Base-by-base conservation (phyloP, 768 basidiomycete genomes). In the Arthromyces matolae region DNA sequence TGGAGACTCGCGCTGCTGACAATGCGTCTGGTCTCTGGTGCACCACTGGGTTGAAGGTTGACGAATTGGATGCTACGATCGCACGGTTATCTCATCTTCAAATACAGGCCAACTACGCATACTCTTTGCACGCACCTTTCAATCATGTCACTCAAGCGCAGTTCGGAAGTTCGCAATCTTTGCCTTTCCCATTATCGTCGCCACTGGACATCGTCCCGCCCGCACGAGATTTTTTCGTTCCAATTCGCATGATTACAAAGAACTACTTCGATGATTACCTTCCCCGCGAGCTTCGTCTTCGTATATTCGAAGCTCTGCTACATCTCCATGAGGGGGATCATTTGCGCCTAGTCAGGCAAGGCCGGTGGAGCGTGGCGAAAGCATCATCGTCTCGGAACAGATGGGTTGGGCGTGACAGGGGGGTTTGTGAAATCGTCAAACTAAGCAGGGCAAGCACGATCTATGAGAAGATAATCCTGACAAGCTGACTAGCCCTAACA, bases 371-470 rank as follows among this genome's bases (percentile, higher is more conserved):
- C 9, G 72, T 73, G 22, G 66, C 68, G 12, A 82, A 73, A 51
- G 88, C 90, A 0, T 69, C 74, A 3, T 81, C 81, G 6, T 75
- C 76, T 2, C 80, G 73, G 58, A 74, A 76, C 45, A 79, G 78
- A 56, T 93, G 89, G 87, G 76, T 86, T 9, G 93, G 93, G 5
- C 73, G 75, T 50, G 80, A 86, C 43, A 81, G 75, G 54, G 93
- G 87, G 2, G 61, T 87, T 42, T 70, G 86, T 53, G 91, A 93
- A 63, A 70, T 95, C 34, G 75, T 93, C 57, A 87, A 79, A 64
- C 58, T 93, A 46, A 83, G 83, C 63, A 76, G 88, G 73, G 92
- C 94, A 66, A 67, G 82, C n/a, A n/a, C n/a, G n/a, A n/a, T n/a
- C n/a, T n/a, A n/a, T n/a, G n/a, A n/a, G n/a, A n/a, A n/a, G n/a